phyloP scores from a whole-genome alignment of 306 rosid genomes.

The Dalbergia oliveri region DNA sequence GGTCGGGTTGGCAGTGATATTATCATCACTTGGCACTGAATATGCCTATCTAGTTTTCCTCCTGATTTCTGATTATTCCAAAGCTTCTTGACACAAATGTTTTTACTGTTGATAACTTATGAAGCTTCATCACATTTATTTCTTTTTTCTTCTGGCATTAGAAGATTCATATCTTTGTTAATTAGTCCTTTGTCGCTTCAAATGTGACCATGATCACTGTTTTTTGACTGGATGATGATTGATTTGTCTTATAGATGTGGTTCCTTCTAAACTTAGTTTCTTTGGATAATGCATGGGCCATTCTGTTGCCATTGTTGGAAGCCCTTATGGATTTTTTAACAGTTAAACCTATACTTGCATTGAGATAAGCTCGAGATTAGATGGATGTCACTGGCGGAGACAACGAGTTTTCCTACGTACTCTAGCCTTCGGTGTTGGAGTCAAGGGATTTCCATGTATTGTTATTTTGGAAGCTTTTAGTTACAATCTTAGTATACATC shows the following conservation, averaged over 20 bases:
- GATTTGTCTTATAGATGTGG: neutral
- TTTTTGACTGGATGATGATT: neutral
- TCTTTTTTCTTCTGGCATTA: neutral
- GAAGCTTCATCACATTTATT: neutral
- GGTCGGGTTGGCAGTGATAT: slow-evolving; percentile 58
- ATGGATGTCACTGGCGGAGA: neutral
- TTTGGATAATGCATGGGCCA: neutral
- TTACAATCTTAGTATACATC: no score
- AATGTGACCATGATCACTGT: neutral
- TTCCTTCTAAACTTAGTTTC: neutral
- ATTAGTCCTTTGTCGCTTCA: neutral
- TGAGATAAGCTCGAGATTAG: neutral
- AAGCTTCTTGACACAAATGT: slow-evolving; percentile 30
- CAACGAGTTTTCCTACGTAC: no score
- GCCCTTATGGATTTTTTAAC: neutral
- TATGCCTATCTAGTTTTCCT: slow-evolving; percentile 54
- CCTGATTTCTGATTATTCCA: slow-evolving; percentile 53
- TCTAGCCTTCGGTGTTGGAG: no score
- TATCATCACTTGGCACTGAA: slow-evolving; percentile 42
- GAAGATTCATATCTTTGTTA: neutral
- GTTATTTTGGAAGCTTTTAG: no score
- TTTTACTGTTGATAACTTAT: neutral
- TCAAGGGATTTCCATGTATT: no score
- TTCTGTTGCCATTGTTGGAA: neutral
- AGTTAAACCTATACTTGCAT: neutral